Evolutionary conservation across 2,329 filamentous ascomycete genomes (phyloP), one percentile per base, ranked within the genome.

Genomic region (Stagonosporopsis rhizophila): DNA sequence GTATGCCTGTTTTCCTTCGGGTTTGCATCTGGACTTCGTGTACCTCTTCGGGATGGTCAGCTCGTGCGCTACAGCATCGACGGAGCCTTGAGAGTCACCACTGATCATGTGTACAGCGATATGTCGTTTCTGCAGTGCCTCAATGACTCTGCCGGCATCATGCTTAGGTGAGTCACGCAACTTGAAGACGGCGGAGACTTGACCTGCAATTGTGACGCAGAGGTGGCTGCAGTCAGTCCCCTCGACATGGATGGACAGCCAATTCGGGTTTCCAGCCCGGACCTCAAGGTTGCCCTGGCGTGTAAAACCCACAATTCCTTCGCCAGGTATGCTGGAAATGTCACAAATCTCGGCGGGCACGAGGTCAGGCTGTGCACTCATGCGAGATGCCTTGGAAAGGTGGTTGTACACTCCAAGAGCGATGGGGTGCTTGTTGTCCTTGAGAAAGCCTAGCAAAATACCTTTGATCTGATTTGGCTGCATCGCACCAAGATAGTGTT

Each of bases 41-140:
- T 83, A 78, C 5, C 44, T 22, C 3, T 53, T 44, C 1, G 75
- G 67, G 40, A 84, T 79, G 34, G 58, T 60, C 25, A 76, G 67
- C 1, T 62, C 41, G 2, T 62, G 52, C 5, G 84, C 85, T n/a
- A 82, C 72, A 14, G 75, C 62, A 27, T 79, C 66, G 6, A 86
- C 84, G 1, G 83, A 80, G 5, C 72, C 71, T 7, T 74, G 66
- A 48, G 83, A 78, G 59, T 88, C 86, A 27, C 86, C 85, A 37
- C 83, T 87, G 34, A 87, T 77, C 40, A 89, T 77, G 55, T 83
- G 82, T 4, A 84, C 74, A 0, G 67, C 59, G 23, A 89, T 81
- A n/a, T 76, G 74, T 15, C 80, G 80, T 4, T 69, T 58, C 1
- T 76, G 72, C 19, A 89, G 79, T 48, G 80, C 78, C 3, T 78